Base-by-base conservation (phyloP, 176 grass and related monocot species). In the Thinopyrum elongatum region DNA sequence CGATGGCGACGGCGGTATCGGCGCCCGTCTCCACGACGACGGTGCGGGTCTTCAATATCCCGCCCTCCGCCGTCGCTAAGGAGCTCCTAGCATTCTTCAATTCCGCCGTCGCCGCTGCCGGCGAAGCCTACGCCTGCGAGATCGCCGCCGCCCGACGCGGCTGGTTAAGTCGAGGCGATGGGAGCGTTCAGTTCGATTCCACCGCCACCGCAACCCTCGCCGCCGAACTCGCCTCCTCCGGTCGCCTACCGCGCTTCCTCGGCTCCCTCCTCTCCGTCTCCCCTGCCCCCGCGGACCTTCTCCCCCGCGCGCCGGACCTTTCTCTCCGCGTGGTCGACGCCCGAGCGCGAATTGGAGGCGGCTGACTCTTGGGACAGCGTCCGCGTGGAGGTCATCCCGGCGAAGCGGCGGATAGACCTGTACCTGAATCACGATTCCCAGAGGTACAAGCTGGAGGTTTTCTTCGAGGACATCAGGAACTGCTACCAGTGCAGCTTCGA, bases 71-170 rank as follows among this genome's bases (percentile, higher is more conserved):
- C 39, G 22, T 93, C 31, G 96, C 93, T 23, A 68, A 57, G 2
- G 96, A 98, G 74, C 90, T 98, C 10, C 90, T 95, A 39, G 81
- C 65, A 25, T 98, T 92, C 70, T 94, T 98, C 64, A 88, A 93
- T 33, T 76, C 91, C 61, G 85, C 84, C 46, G 90, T 95, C 79
- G 76, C 88, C 36, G 82, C 80, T 49, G 90, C 83, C 34, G 83
- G 78, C 42, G 80, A 69, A 53, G 90, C 90, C 35, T 90, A 89
- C 84, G 96, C 91, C 74, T 93, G 91, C 81, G 90, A 98, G 75
- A 95, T 98, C 21, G 81, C 39, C 57, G 82, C 90, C 42, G 72
- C 67, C 17, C 93, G 62, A 51, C 92, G 93, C 60, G 91, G 91
- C 13, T 98, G 96, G 93, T 83, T 90, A 66, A 90, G 90, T 22